Conservation (phyloP, 257 asterid species). For the Pogostemon cablin region DNA sequence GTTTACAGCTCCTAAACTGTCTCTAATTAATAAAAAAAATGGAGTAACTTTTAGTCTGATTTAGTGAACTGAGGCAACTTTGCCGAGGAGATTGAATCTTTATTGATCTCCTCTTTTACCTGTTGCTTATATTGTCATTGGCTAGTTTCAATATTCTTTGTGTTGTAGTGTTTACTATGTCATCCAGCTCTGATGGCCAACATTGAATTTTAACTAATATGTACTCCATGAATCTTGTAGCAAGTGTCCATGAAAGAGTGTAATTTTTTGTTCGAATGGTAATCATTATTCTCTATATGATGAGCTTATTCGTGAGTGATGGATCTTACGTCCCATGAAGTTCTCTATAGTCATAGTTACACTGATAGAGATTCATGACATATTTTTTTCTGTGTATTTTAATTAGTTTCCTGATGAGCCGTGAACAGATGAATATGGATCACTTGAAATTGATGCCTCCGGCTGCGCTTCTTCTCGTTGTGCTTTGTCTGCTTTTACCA, state of each 20-base stretch:
- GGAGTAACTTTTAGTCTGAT: neutral
- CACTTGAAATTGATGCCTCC: neutral
- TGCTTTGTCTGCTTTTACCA: conserved; percentile 43
- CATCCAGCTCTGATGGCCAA: conserved; percentile 27
- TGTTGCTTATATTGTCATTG: conserved; percentile 55
- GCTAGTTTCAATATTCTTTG: conserved; percentile 23
- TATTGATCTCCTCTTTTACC: conserved; percentile 70
- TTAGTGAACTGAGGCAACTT: conserved; percentile 48
- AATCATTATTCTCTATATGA: conserved; percentile 42
- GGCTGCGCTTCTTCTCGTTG: conserved; percentile 20
- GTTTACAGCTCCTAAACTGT: no score
- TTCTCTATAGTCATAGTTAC: conserved; percentile 52
- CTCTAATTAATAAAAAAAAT: no score
- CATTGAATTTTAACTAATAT: conserved; percentile 1
- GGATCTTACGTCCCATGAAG: conserved; percentile 45
- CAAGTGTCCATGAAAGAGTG: neutral
- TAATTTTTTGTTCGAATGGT: neutral
- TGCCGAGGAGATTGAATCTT: conserved; percentile 58
- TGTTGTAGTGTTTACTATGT: conserved; percentile 12
- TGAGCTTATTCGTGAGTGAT: conserved; percentile 40
- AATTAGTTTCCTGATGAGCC: neutral
- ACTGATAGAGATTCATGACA: conserved; percentile 40
- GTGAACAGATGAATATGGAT: neutral
- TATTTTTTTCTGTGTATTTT: neutral
- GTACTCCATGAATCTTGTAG: no score